A percentile compares a stretch with the other conserved stretches of the same genome.
These are phyloP conservation scores for Voacanga thouarsii DNA, from an alignment of 257 asterid species.

Conservation along the genomic window DNA sequence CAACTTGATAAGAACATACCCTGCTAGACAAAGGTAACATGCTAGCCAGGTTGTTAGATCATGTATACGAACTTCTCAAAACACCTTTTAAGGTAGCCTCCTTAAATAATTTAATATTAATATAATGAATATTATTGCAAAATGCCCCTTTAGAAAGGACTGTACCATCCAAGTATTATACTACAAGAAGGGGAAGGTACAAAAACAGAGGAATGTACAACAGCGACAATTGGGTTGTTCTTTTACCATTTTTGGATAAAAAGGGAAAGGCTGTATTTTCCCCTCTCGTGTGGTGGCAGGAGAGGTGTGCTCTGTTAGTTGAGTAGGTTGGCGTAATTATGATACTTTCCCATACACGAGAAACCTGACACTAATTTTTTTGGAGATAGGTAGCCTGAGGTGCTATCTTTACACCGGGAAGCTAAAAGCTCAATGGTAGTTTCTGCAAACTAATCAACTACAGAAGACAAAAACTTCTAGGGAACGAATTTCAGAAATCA, in stretches of 20 bases:
- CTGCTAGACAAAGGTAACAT: not conserved
- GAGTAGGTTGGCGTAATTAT: not conserved
- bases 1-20: not conserved
- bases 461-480: not conserved
- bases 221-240: not conserved
- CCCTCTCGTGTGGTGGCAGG: too few species aligned
- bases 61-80: slow-evolving; percentile 4
- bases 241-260: not conserved
- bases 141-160: not conserved
- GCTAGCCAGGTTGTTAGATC: not conserved
- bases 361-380: too few species aligned
- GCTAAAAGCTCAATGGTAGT: not conserved
- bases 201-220: not conserved
- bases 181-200: not conserved
- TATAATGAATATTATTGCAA: not conserved
- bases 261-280: too few species aligned
- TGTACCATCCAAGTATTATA: not conserved
- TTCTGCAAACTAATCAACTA: not conserved
- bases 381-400: not conserved
- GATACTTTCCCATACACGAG: not conserved
- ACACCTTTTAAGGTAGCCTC: not conserved
- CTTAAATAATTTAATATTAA: not conserved
- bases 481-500: not conserved
- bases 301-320: not conserved
- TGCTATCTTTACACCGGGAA: not conserved